Evolutionary conservation across 2,329 filamentous ascomycete genomes (phyloP).

Genomic region (Coniochaeta hoffmannii): DNA sequence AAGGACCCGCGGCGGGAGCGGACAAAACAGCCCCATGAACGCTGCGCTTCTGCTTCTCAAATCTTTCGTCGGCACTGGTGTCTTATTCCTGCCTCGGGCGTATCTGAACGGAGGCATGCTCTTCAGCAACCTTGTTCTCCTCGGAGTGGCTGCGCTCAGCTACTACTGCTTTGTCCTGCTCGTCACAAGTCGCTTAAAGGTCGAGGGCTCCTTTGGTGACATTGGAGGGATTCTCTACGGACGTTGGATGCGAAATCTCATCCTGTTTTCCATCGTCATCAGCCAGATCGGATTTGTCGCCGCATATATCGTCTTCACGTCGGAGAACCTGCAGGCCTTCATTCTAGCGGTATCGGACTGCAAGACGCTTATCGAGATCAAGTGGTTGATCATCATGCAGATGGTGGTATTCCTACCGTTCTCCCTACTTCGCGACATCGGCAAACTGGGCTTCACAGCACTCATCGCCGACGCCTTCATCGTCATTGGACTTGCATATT

Average conservation of each 20-base stretch:
- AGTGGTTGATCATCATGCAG: conserved; percentile 87
- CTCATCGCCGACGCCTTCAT: conserved; percentile 93
- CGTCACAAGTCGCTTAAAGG: conserved; percentile 74
- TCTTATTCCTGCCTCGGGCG: conserved; percentile 85
- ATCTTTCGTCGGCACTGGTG: conserved; percentile 95
- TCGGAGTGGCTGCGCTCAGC: conserved; percentile 76
- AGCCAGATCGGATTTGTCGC: conserved; percentile 94
- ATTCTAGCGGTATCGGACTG: conserved; percentile 87
- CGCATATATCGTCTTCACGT: conserved; percentile 94
- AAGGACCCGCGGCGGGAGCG: conserved; percentile 64
- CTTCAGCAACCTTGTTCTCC: conserved; percentile 87
- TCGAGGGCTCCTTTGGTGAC: conserved; percentile 95
- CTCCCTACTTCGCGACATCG: conserved; percentile 90
- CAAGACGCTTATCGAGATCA: conserved; percentile 76
- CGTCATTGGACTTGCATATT: conserved; percentile 80
- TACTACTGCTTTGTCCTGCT: conserved; percentile 98
- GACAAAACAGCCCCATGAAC: conserved; percentile 70
- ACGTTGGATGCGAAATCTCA: conserved; percentile 79
- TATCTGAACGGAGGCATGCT: conserved; percentile 97
- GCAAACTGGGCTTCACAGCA: conserved; percentile 92
- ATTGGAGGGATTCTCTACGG: conserved; percentile 91
- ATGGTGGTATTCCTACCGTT: conserved; percentile 93
- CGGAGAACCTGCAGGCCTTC: conserved; percentile 91
- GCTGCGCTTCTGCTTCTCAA: conserved; percentile 85
- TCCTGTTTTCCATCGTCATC: conserved; percentile 86